These are phyloP conservation scores for Pyrus hybrid DNA, from an alignment of 331 rosid genomes.

Conservation along the genomic window DNA sequence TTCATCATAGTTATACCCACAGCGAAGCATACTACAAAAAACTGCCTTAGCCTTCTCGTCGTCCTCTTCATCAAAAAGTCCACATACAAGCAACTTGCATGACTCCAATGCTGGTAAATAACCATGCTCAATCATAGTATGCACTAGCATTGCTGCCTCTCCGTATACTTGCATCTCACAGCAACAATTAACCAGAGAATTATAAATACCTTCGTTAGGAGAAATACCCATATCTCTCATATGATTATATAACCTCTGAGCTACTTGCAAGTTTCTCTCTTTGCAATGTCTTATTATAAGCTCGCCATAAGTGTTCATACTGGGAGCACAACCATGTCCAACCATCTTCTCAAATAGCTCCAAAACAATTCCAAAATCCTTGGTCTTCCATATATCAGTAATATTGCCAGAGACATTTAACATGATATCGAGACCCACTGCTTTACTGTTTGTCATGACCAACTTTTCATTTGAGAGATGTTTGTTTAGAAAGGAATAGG, in stretches of 20 bases:
- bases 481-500: constrained; percentile 8
- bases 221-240: neutral
- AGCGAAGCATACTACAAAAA: neutral
- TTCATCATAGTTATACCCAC: neutral
- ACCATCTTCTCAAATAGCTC: neutral
- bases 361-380: neutral
- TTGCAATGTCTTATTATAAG: neutral
- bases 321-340: neutral
- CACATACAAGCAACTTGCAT: neutral
- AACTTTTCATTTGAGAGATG: neutral
- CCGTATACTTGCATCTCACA: neutral
- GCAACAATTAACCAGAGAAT: neutral
- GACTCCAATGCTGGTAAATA: neutral
- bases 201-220: neutral
- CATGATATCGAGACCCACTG: neutral
- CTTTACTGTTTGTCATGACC: neutral
- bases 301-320: neutral
- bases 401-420: neutral
- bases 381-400: neutral
- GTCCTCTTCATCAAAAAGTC: neutral
- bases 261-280: neutral
- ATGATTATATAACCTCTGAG: neutral
- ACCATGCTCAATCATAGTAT: neutral
- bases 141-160: neutral
- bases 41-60: neutral